Evolutionary conservation across 768 basidiomycete genomes (phyloP), one percentile per base, ranked within the genome.

Genomic region (Leccinum olivaceopallidum): DNA sequence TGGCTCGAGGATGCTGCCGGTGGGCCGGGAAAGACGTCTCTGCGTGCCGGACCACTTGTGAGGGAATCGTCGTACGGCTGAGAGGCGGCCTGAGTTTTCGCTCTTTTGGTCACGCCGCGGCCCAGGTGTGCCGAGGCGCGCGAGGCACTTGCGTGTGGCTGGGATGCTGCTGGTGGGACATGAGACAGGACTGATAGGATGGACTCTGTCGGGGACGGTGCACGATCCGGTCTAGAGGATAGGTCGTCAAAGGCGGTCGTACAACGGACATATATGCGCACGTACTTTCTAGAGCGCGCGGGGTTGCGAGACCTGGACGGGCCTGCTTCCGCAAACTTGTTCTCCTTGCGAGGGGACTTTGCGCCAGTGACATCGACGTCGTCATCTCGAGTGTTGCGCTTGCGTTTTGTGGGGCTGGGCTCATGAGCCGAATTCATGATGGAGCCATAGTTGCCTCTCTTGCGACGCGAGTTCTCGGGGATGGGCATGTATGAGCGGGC

Each of bases 161-260:
- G 77, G n/a, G 66, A 36, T 9, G 66, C 70, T 47, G 78, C 77
- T 26, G 75, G 71, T 24, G 79, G 82, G 56, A 83, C 73, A 65
- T 90, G 88, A 30, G 87, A 88, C n/a, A 83, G 84, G 69, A 85
- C 82, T 1, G 90, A 92, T 48, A 87, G 77, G 37, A 90, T 68
- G 9, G 90, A 92, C 67, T 91, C 90, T 13, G 89, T 80, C 6
- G 90, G 90, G 2, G 90, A 92, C 26, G 79, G 76, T 13, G 80
- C 81, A 55, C 89, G 86, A 66, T 90, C 88, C 30, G 73, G 77
- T 72, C 88, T 90, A 66, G 32, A 51, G 55, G 42, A 56, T 49
- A 39, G 20, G 57, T 5, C 56, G 56, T 55, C 69, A 42, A 44
- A 5, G 32, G 22, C 30, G 2, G 12, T 51, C 10, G 5, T 42